A percentile compares a stretch with the other conserved stretches of the same genome.
Evolutionary conservation across 73 alveolate genomes (phyloP).

Genomic region (Breviolum minutum): DNA sequence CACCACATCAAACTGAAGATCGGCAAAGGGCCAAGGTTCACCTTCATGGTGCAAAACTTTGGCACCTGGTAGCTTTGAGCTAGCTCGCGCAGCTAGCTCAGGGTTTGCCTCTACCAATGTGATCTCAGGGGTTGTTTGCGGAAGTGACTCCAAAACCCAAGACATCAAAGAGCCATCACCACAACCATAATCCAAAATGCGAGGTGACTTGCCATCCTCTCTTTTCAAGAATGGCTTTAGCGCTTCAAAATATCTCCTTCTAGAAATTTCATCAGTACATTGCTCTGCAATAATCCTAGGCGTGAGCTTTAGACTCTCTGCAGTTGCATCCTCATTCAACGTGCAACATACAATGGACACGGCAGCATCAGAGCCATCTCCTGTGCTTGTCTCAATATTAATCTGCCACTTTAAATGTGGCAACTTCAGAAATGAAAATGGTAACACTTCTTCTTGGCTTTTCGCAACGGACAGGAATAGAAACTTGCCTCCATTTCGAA

Average conservation of each 20-base stretch:
- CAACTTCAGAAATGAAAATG: conserved; percentile 1
- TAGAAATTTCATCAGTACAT: conserved; percentile 19
- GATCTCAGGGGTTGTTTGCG: not conserved
- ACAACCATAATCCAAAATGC: conserved; percentile 72
- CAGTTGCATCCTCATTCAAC: not conserved
- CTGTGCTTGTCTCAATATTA: not conserved
- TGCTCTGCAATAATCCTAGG: conserved; percentile 42
- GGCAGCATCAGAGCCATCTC: not conserved
- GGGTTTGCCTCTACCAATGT: conserved; percentile 64
- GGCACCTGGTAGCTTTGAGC: not conserved
- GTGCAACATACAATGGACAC: conserved; percentile 74
- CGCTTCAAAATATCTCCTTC: conserved; percentile 73
- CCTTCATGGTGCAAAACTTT: not conserved
- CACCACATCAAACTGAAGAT: conserved; percentile 34
- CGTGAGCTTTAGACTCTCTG: conserved; percentile 19
- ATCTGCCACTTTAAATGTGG: conserved; percentile 79
- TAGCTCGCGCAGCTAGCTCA: conserved; percentile 48
- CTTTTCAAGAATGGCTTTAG: conserved; percentile 46
- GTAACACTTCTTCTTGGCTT: conserved; percentile 35
- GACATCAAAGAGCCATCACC: conserved; percentile 89
- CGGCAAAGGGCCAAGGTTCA: conserved; percentile 74
- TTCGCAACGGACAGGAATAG: conserved; percentile 34
- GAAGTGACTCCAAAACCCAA: conserved; percentile 36
- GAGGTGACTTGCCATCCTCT: conserved; percentile 4
- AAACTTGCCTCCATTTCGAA: conserved; percentile 75